Conservation (phyloP, 1,284 basidiomycete species). For the Ganoderma meredithae region DNA sequence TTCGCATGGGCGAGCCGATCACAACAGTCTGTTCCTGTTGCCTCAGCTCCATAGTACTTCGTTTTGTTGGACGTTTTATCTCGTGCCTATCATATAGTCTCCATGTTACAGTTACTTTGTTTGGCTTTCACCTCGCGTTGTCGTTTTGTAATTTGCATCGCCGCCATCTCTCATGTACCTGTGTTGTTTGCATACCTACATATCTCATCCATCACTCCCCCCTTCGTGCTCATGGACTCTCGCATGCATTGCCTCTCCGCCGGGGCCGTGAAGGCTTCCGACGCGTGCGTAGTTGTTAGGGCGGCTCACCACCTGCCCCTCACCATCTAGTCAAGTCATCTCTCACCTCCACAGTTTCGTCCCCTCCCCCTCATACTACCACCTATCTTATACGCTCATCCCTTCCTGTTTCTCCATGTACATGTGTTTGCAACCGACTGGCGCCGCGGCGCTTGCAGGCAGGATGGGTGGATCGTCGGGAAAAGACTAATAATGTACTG, state of each 20-base stretch:
- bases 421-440: constrained; percentile 8
- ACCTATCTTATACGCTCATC: constrained; percentile 1
- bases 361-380: constrained; percentile 7
- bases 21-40: constrained; percentile 34
- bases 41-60: constrained; percentile 23
- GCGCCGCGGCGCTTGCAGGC: constrained; percentile 14
- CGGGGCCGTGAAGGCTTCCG: constrained; percentile 4
- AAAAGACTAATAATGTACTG: constrained; percentile 18
- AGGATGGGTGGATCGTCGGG: constrained; percentile 3
- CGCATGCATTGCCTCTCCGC: constrained; percentile 8
- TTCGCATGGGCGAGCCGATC: constrained; percentile 79
- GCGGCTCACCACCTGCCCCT: constrained; percentile 5
- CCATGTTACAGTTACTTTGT: neutral
- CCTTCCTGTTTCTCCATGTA: constrained; percentile 5
- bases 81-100: constrained; percentile 17
- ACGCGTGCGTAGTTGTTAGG: neutral
- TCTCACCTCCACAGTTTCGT: neutral
- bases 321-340: neutral
- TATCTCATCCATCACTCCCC: constrained; percentile 5
- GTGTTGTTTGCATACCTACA: constrained; percentile 15
- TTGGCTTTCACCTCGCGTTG: constrained; percentile 15
- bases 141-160: constrained; percentile 34
- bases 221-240: constrained; percentile 21
- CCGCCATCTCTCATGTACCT: constrained; percentile 20
- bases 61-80: constrained; percentile 5